phyloP scores from a whole-genome alignment of 129 eudicot species.

The Solidago caesia region DNA sequence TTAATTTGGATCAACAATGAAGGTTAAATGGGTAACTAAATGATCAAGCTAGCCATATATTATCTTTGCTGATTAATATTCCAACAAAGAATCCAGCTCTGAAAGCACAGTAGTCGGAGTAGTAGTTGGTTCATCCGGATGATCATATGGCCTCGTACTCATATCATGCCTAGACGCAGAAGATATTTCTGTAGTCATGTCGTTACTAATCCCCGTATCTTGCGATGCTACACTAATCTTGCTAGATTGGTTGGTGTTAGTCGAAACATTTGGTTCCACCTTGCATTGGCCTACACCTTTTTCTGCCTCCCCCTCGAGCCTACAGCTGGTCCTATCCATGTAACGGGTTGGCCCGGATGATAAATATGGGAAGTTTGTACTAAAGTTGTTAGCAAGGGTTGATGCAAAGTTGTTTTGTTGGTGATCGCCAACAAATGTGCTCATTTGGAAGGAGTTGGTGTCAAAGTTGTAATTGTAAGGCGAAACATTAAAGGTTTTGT shows the following conservation, averaged over 20 bases:
- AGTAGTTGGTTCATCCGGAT: conserved; percentile 22
- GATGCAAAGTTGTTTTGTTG: conserved; percentile 24
- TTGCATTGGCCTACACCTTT: conserved; percentile 30
- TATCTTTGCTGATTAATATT: conserved; percentile 39
- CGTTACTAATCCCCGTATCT: conserved; percentile 72
- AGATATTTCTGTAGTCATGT: conserved; percentile 53
- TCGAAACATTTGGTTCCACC: conserved; percentile 40
- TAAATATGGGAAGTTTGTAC: conserved; percentile 29
- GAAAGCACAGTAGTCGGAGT: neutral
- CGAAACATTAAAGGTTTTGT: conserved; percentile 31
- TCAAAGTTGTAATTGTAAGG: conserved; percentile 28
- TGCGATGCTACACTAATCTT: conserved; percentile 52
- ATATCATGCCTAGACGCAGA: conserved; percentile 35
- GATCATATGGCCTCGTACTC: conserved; percentile 16
- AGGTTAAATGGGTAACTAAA: conserved; percentile 9
- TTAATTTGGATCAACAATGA: conserved; percentile 19
- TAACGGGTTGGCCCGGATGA: conserved; percentile 28
- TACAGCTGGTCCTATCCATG: neutral
- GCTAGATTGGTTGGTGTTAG: conserved; percentile 41
- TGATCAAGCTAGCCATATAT: conserved; percentile 16
- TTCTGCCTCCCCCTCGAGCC: conserved; percentile 16
- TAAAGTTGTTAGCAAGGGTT: conserved; percentile 24
- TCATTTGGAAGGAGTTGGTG: conserved; percentile 35
- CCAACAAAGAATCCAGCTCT: conserved; percentile 61
- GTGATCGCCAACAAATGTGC: conserved; percentile 20